Base-by-base conservation (phyloP, 208 protist genomes). In the Blastocrithidia nonstop region DNA sequence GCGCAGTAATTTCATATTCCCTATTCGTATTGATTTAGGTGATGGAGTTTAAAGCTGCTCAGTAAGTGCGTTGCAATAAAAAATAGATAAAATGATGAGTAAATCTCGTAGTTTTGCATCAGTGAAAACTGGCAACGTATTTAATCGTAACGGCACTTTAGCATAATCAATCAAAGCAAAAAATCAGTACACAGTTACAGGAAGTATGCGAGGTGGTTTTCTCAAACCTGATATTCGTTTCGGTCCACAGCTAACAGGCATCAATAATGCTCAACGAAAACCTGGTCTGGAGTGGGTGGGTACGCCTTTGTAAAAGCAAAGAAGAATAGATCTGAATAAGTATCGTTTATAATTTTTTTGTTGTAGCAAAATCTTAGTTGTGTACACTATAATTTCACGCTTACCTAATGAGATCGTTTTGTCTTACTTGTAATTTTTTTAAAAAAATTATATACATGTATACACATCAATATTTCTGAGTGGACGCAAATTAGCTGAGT, bases 171-270 rank as follows among this genome's bases (percentile, higher is more conserved):
- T 91, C 20, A 59, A 61, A 28, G 74, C 76, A 4, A 88, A 87
- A 53, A 59, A 47, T 15, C 67, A 80, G 50, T 91, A 87, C 48
- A 62, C 87, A 4, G 41, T 91, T 16, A 91, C 82, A 0, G 82
- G 82, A 0, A 87, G 75, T 51, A 87, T 87, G 76, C 66, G 74
- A n/a, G 82, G 77, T 13, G 82, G 82, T 3, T 87, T 88, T 37
- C 62, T 87, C 15, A 91, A 91, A 47, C 71, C 69, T 1, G 82
- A 91, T 36, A 70, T 85, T 48, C 71, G 77, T 27, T 91, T 76
- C 38, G 82, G 82, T 0, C 82, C 76, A 7, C 74, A 77, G 6
- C 54, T 91, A 16, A 91, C 77, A 1, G 82, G 82, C 25, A 83
- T 83, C 26, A 62, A 65, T n/a, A 77, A 77, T 5, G 82, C 82